Evolutionary conservation across 192 early-diverging fungal species (phyloP).

Genomic region (Allomyces macrogynus): DNA sequence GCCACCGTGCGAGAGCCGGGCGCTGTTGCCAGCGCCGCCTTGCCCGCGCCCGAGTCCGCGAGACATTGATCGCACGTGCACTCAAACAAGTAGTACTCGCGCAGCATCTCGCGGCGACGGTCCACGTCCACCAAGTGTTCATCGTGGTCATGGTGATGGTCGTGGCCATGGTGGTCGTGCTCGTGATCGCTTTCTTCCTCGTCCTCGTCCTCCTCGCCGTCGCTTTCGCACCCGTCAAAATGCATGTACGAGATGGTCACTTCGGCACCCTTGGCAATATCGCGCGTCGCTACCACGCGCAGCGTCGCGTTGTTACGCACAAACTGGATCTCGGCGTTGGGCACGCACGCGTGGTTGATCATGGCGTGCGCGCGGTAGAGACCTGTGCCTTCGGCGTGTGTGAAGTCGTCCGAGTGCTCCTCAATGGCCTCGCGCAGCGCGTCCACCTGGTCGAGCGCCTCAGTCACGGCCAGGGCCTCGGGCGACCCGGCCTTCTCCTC

Average conservation of each 20-base stretch:
- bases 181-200: not conserved
- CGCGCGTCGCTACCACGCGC: not conserved
- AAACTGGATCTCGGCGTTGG: conserved; percentile 3
- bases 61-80: conserved; percentile 1
- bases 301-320: not conserved
- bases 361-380: conserved; percentile 1
- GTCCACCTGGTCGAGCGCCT: conserved; percentile 1
- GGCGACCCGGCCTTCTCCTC: not conserved
- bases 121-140: not conserved
- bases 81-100: conserved; percentile 4
- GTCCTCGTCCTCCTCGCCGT: conserved; percentile 3
- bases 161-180: not conserved
- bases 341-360: conserved; percentile 2
- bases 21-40: no score
- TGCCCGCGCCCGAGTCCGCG: not conserved
- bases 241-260: conserved; percentile 3
- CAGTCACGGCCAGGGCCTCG: not conserved
- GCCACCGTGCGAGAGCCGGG: no score
- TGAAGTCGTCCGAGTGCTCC: conserved; percentile 3
- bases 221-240: not conserved
- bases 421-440: conserved; percentile 1
- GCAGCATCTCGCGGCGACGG: not conserved
- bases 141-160: not conserved
- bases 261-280: conserved; percentile 1
- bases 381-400: conserved; percentile 2